phyloP scores from a whole-genome alignment of 352 stramenopile genomes.

The Pythium pyrilobum region DNA sequence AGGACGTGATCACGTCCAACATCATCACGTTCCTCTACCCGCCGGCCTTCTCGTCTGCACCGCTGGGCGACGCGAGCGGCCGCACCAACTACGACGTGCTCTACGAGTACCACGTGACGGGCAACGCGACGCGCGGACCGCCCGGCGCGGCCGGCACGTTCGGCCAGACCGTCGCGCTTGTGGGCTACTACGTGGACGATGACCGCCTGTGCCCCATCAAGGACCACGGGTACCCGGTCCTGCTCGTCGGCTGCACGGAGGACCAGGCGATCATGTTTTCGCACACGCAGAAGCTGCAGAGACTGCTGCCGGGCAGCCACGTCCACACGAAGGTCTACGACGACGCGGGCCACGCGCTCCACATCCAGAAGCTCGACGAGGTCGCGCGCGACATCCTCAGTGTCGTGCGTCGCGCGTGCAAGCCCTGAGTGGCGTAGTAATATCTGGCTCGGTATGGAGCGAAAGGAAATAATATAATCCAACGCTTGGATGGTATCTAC shows the following conservation, averaged over 20 bases:
- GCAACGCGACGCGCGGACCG: not conserved
- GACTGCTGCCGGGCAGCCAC: conserved; percentile 25
- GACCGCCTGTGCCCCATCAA: conserved; percentile 34
- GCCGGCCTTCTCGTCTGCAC: not conserved
- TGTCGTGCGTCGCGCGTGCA: not conserved
- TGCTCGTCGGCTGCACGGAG: conserved; percentile 30
- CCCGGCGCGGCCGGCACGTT: not conserved
- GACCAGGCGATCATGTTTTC: conserved; percentile 30
- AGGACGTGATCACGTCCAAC: not conserved
- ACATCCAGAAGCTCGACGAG: conserved; percentile 39
- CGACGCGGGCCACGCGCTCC: conserved; percentile 34
- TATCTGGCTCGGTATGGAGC: too few relatives aligned
- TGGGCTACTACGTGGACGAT: conserved; percentile 29
- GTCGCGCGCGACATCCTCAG: conserved; percentile 18
- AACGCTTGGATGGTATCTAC: too few relatives aligned
- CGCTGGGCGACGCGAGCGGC: not conserved
- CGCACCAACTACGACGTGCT: not conserved
- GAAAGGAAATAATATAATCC: too few relatives aligned
- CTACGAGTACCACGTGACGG: not conserved
- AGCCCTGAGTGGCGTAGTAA: not conserved
- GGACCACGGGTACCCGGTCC: conserved; percentile 34
- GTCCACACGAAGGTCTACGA: conserved; percentile 37
- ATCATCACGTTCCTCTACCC: not conserved
- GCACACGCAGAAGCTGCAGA: conserved; percentile 25
- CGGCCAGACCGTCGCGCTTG: conserved; percentile 27